Conservation (phyloP, 805 yeast genomes). For the Sugiyamaella boreocaroliniensis region DNA sequence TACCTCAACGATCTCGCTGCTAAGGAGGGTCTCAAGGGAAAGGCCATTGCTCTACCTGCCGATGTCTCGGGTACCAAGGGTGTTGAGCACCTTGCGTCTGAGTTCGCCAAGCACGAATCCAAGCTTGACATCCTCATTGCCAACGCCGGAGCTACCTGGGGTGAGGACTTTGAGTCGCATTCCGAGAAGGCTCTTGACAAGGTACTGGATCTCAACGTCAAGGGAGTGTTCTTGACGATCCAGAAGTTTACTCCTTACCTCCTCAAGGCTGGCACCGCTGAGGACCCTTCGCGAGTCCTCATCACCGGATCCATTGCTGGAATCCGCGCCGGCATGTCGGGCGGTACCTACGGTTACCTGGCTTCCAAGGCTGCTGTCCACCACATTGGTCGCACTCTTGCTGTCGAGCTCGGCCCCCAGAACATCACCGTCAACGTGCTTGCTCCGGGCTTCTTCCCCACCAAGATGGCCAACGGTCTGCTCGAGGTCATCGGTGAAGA, state of each 20-base stretch:
- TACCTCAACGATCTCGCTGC: slow-evolving; percentile 26
- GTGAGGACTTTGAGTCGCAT: slow-evolving; percentile 54
- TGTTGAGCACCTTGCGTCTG: slow-evolving; percentile 38
- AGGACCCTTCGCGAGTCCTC: slow-evolving; percentile 58
- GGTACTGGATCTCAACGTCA: slow-evolving; percentile 56
- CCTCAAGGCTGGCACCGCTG: slow-evolving; percentile 43
- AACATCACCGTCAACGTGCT: slow-evolving; percentile 63
- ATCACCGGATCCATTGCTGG: slow-evolving; percentile 66
- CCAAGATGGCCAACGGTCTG: slow-evolving; percentile 66
- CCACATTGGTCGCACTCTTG: slow-evolving; percentile 58
- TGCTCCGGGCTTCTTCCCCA: slow-evolving; percentile 74
- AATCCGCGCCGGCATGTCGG: slow-evolving; percentile 34
- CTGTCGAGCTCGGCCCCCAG: slow-evolving; percentile 57
- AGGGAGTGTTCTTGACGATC: slow-evolving; percentile 61
- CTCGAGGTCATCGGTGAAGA: slow-evolving; percentile 49
- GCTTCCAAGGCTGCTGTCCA: slow-evolving; percentile 73
- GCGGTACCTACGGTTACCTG: slow-evolving; percentile 61
- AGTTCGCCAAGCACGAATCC: slow-evolving; percentile 34
- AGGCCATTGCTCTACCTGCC: slow-evolving; percentile 46
- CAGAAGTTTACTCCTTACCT: slow-evolving; percentile 57
- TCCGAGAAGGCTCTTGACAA: slow-evolving; percentile 56
- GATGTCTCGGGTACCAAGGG: slow-evolving; percentile 50
- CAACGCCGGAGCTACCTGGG: slow-evolving; percentile 80
- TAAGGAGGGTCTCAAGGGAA: slow-evolving; percentile 27
- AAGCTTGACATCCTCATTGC: slow-evolving; percentile 60